A percentile compares a stretch with the other conserved stretches of the same genome.
Evolutionary conservation across 225 moss, liverwort and hornwort genomes (phyloP).

Genomic region (Anthoceros angustus): DNA sequence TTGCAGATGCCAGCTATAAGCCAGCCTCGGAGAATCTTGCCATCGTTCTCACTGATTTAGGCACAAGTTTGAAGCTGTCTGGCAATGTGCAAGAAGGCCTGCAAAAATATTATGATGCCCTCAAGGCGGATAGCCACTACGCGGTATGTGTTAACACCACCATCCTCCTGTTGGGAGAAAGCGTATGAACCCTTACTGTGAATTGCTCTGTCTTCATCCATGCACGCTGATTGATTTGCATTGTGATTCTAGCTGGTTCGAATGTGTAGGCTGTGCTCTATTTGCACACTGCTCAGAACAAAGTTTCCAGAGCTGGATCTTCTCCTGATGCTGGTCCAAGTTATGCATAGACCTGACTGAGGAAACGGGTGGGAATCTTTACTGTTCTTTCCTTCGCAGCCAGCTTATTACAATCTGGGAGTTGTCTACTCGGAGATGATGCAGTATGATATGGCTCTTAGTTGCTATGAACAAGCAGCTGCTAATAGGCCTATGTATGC

Average conservation of each 20-base stretch:
- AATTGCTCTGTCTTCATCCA: not conserved
- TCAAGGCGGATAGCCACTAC: constrained; percentile 93
- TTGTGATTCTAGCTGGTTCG: not conserved
- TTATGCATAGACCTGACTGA: not conserved
- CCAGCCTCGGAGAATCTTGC: constrained; percentile 85
- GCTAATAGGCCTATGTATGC: constrained; percentile 95
- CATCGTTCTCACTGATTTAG: constrained; percentile 80
- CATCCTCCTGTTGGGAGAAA: not conserved
- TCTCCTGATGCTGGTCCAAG: not conserved
- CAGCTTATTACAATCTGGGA: constrained; percentile 98
- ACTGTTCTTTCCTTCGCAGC: constrained; percentile 37
- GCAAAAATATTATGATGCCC: constrained; percentile 87
- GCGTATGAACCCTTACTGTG: not conserved
- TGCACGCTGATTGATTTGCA: no score
- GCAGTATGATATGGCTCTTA: constrained; percentile 91
- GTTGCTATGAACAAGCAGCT: constrained; percentile 96
- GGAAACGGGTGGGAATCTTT: not conserved
- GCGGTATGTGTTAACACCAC: constrained; percentile 35
- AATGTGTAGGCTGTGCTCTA: not conserved
- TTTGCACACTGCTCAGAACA: no score
- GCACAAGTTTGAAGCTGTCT: constrained; percentile 89
- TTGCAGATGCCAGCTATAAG: constrained; percentile 70
- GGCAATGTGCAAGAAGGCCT: constrained; percentile 92
- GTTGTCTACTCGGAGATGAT: constrained; percentile 99
- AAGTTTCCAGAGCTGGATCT: no score